phyloP scores from a whole-genome alignment of 2,329 filamentous ascomycete genomes.

The Trichoderma pleuroti region DNA sequence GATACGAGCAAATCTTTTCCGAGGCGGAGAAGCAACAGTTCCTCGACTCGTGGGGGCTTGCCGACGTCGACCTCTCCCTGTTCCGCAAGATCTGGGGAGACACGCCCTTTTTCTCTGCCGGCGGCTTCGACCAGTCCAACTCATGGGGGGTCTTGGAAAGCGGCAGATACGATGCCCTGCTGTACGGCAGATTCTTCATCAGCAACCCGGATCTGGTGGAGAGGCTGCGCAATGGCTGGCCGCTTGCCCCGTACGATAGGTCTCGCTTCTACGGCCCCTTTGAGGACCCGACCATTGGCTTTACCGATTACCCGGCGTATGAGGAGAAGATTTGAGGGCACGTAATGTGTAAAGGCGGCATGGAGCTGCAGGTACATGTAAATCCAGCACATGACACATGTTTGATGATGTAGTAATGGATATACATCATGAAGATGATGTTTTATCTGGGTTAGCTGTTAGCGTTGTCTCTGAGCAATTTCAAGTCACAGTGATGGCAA shows the following conservation, averaged over 20 bases:
- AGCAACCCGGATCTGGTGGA: conserved; percentile 48
- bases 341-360: neutral
- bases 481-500: neutral
- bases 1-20: conserved; percentile 51
- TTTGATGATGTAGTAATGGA: neutral
- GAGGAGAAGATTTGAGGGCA: neutral
- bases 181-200: conserved; percentile 47
- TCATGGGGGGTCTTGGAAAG: conserved; percentile 43
- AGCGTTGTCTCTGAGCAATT: neutral
- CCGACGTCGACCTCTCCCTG: conserved; percentile 41
- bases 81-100: conserved; percentile 50
- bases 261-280: conserved; percentile 43
- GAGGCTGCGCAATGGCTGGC: conserved; percentile 38
- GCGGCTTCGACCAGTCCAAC: conserved; percentile 51
- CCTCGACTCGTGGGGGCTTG: conserved; percentile 45
- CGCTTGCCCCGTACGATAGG: conserved; percentile 42
- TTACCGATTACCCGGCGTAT: conserved; percentile 34
- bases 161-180: conserved; percentile 44
- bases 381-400: neutral
- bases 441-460: neutral
- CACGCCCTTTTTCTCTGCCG: conserved; percentile 54
- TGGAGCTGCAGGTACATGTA: neutral
- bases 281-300: conserved; percentile 32
- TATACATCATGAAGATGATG: neutral
- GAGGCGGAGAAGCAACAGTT: conserved; percentile 47